These are phyloP conservation scores for Papiliotrema terrestris DNA, from an alignment of 1,284 basidiomycete species.

Conservation along the genomic window DNA sequence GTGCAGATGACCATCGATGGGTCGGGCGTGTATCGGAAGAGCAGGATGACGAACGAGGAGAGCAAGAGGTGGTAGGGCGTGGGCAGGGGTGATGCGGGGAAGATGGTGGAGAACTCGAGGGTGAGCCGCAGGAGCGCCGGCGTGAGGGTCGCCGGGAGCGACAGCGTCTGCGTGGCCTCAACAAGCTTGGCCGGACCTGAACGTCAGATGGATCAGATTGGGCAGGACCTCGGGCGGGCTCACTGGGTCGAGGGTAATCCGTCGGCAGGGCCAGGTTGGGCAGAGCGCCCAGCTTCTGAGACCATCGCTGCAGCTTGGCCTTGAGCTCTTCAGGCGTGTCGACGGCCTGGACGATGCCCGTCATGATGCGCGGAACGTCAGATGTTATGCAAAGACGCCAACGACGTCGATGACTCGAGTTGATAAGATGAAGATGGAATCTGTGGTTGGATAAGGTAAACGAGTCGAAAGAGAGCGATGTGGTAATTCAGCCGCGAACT, in stretches of 20 bases:
- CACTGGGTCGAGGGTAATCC: constrained; percentile 82
- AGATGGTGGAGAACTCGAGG: constrained; percentile 63
- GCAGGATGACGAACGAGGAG: constrained; percentile 81
- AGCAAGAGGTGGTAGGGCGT: constrained; percentile 90
- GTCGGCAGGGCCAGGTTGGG: constrained; percentile 92
- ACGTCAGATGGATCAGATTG: constrained; percentile 8
- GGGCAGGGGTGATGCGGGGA: constrained; percentile 53
- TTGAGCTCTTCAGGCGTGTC: neutral
- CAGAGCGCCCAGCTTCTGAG: constrained; percentile 55
- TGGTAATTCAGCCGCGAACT: too few species aligned
- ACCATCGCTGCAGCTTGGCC: constrained; percentile 46
- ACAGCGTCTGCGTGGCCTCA: constrained; percentile 67
- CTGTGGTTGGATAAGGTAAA: neutral
- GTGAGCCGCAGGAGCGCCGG: constrained; percentile 53
- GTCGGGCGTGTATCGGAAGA: constrained; percentile 95
- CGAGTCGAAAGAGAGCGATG: neutral
- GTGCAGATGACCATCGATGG: constrained; percentile 91
- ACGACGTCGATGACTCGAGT: too few species aligned
- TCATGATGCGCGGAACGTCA: neutral
- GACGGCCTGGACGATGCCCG: neutral
- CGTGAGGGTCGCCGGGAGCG: constrained; percentile 55
- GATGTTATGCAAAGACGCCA: too few species aligned
- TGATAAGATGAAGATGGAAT: neutral
- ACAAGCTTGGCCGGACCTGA: constrained; percentile 65
- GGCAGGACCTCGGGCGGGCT: constrained; percentile 9